Conservation (phyloP, 1,284 basidiomycete genomes). For the Mycena citricolor region DNA sequence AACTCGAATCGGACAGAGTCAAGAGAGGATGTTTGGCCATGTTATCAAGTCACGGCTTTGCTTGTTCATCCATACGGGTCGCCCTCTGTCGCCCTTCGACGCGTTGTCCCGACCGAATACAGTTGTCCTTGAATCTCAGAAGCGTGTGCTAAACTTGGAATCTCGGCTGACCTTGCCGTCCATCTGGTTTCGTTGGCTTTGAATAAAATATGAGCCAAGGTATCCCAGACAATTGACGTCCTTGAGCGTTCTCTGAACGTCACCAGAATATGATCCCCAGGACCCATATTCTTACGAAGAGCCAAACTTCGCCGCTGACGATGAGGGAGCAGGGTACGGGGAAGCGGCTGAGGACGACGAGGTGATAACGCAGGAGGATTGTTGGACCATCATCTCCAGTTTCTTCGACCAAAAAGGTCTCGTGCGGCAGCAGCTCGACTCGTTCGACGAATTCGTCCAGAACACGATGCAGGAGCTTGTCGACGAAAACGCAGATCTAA, state of each 20-base stretch:
- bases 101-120: conserved; percentile 9
- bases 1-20: too few species aligned
- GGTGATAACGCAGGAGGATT: conserved; percentile 90
- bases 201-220: conserved; percentile 46
- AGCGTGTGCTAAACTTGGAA: conserved; percentile 7
- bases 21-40: neutral
- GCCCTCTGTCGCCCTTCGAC: conserved; percentile 6
- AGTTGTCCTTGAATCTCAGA: conserved; percentile 1
- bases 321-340: too few species aligned
- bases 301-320: conserved; percentile 53
- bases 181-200: conserved; percentile 13
- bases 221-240: conserved; percentile 31
- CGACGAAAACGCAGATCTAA: conserved; percentile 92
- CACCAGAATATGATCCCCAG: conserved; percentile 48
- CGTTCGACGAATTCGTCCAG: conserved; percentile 98
- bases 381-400: conserved; percentile 93
- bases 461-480: conserved; percentile 99
- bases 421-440: conserved; percentile 96
- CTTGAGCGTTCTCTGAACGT: conserved; percentile 19
- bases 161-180: conserved; percentile 12
- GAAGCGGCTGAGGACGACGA: conserved; percentile 73
- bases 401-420: conserved; percentile 99
- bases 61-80: conserved; percentile 18
- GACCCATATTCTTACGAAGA: conserved; percentile 59
- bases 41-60: conserved; percentile 5